These are phyloP conservation scores for Mucor lusitanicus DNA, from an alignment of 371 early-diverging fungal species.

Conservation along the genomic window DNA sequence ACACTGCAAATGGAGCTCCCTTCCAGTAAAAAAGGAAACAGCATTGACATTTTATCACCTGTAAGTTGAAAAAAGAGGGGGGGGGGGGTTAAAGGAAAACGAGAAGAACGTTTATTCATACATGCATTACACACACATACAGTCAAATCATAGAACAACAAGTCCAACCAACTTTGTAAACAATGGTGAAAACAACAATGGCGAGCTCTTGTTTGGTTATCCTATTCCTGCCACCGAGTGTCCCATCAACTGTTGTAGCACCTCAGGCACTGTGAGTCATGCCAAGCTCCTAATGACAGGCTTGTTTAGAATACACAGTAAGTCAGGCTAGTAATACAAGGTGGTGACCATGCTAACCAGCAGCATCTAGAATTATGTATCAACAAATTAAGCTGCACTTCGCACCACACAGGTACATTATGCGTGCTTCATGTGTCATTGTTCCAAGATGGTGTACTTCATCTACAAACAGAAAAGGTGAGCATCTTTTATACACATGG, in stretches of 20 bases:
- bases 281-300: conserved; percentile 16
- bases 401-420: conserved; percentile 18
- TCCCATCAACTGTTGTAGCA: conserved; percentile 21
- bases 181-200: conserved; percentile 2
- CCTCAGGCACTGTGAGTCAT: background rate
- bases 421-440: conserved; percentile 19
- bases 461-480: conserved; percentile 27
- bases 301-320: conserved; percentile 22
- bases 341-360: background rate
- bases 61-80: background rate
- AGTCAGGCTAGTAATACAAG: background rate
- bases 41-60: conserved; percentile 1
- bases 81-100: too few relatives aligned
- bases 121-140: background rate
- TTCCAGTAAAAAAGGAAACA: conserved; percentile 2
- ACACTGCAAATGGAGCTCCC: conserved; percentile 3
- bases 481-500: background rate
- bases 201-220: conserved; percentile 12
- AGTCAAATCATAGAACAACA: conserved; percentile 7
- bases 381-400: conserved; percentile 20
- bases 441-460: conserved; percentile 18
- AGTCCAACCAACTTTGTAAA: conserved; percentile 9
- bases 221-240: conserved; percentile 23
- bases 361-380: conserved; percentile 20
- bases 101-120: background rate